These are phyloP conservation scores for Hypoxylon sp. DNA, from an alignment of 2,329 filamentous ascomycete genomes.

Conservation along the genomic window DNA sequence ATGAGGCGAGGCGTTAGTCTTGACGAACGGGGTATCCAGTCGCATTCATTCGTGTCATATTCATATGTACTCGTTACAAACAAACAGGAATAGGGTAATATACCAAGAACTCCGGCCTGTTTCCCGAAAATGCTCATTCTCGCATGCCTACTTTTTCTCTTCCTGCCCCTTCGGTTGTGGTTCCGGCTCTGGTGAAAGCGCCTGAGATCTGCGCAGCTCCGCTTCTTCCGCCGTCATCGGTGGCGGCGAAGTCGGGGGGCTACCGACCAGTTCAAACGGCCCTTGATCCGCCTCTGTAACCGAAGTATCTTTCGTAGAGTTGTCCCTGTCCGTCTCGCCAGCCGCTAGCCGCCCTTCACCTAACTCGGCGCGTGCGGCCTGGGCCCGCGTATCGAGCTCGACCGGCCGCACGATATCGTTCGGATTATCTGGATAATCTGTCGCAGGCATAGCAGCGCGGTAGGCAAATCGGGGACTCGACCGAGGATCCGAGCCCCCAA, in stretches of 20 bases:
- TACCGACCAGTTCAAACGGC: slow-evolving; percentile 63
- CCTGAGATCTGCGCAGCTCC: slow-evolving; percentile 17
- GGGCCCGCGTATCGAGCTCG: slow-evolving; percentile 64
- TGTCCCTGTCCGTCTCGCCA: background rate
- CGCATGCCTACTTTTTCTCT: slow-evolving; percentile 13
- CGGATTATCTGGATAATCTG: slow-evolving; percentile 36
- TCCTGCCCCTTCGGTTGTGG: slow-evolving; percentile 14
- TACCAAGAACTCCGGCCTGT: slow-evolving; percentile 32
- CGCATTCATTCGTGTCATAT: slow-evolving; percentile 32
- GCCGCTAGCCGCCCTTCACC: background rate
- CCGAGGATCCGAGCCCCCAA: slow-evolving; percentile 45
- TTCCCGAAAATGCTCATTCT: slow-evolving; percentile 19
- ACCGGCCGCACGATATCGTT: slow-evolving; percentile 54
- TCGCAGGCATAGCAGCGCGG: slow-evolving; percentile 51
- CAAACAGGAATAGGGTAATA: slow-evolving; percentile 41
- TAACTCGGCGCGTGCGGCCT: slow-evolving; percentile 6
- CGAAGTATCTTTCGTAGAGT: slow-evolving; percentile 12
- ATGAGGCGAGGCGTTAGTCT: slow-evolving; percentile 32
- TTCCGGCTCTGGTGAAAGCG: slow-evolving; percentile 17
- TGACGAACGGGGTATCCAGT: slow-evolving; percentile 19
- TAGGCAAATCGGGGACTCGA: slow-evolving; percentile 53
- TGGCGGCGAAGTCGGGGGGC: slow-evolving; percentile 48
- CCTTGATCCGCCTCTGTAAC: slow-evolving; percentile 22
- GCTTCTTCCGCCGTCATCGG: slow-evolving; percentile 39
- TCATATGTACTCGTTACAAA: slow-evolving; percentile 37